These are phyloP conservation scores for Syncephalastrum contaminatum DNA, from an alignment of 371 early-diverging fungal species.

Conservation along the genomic window DNA sequence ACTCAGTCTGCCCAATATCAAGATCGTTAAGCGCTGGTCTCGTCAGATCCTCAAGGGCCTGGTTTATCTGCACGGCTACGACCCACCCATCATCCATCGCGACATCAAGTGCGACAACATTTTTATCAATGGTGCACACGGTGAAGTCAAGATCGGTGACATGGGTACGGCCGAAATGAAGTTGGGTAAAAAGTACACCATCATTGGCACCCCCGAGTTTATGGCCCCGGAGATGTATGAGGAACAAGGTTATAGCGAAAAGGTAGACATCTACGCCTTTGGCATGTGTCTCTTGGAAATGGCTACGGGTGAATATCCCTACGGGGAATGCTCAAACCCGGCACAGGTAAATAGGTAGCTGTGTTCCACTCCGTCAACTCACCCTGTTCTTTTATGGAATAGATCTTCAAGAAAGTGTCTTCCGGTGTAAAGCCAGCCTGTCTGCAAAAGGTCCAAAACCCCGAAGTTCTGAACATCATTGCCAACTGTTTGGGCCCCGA, in stretches of 20 bases:
- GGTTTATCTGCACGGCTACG: constrained; percentile 77
- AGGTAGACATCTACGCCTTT: constrained; percentile 92
- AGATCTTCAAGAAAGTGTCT: constrained; percentile 80
- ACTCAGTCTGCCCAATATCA: constrained; percentile 67
- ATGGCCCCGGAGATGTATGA: constrained; percentile 94
- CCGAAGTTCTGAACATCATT: constrained; percentile 74
- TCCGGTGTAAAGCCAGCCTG: constrained; percentile 79
- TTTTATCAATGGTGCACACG: constrained; percentile 88
- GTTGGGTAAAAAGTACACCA: constrained; percentile 57
- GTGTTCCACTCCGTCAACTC: too few species aligned
- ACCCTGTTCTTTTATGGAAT: too few species aligned
- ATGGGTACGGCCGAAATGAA: constrained; percentile 68
- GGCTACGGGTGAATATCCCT: constrained; percentile 88
- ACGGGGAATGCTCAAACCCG: constrained; percentile 84
- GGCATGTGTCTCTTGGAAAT: constrained; percentile 92
- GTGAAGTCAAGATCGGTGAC: constrained; percentile 92
- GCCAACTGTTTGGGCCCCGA: constrained; percentile 70
- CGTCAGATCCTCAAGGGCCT: constrained; percentile 82
- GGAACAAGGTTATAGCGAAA: constrained; percentile 83
- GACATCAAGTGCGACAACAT: constrained; percentile 87
- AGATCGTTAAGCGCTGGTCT: constrained; percentile 80
- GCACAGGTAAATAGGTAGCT: constrained; percentile 48
- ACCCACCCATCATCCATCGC: constrained; percentile 88
- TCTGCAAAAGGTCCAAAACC: constrained; percentile 65
- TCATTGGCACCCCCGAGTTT: constrained; percentile 84